phyloP scores from a whole-genome alignment of 1,284 basidiomycete species.

The Heterobasidion parviporum region DNA sequence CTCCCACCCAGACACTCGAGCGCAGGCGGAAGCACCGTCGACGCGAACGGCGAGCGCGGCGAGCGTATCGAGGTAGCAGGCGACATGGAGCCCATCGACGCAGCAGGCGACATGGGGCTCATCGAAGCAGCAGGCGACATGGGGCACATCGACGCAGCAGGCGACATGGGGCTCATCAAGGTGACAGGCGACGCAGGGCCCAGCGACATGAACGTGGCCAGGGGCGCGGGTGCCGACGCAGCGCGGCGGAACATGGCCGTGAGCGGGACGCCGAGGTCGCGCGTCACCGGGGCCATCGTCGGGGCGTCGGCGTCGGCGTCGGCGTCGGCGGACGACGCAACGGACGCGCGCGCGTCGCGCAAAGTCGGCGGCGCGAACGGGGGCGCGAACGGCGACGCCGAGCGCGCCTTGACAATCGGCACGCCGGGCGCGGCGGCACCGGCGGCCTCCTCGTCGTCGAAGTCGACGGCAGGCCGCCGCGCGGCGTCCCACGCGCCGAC shows the following conservation, averaged over 20 bases:
- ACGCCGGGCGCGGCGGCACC: background rate
- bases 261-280: conserved; percentile 36
- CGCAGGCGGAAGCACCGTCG: too few relatives aligned
- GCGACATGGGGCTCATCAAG: too few relatives aligned
- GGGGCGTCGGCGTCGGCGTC: conserved; percentile 21
- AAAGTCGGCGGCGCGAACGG: background rate
- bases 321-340: conserved; percentile 7
- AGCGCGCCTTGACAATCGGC: background rate
- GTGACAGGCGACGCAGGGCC: too few relatives aligned
- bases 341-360: background rate
- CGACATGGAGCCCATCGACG: too few relatives aligned
- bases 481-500: conserved; percentile 32
- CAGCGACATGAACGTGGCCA: background rate
- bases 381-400: conserved; percentile 4
- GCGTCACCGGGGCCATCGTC: conserved; percentile 22
- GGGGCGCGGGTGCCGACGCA: conserved; percentile 40
- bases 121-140: too few relatives aligned
- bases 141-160: too few relatives aligned
- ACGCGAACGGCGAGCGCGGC: conserved; percentile 4
- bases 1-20: conserved; percentile 1
- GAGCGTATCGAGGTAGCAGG: background rate
- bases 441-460: too few relatives aligned
- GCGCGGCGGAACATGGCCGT: conserved; percentile 55
- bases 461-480: background rate
- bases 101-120: too few relatives aligned